phyloP scores from a whole-genome alignment of 2,329 filamentous ascomycete genomes.

The Aspergillus felis region DNA sequence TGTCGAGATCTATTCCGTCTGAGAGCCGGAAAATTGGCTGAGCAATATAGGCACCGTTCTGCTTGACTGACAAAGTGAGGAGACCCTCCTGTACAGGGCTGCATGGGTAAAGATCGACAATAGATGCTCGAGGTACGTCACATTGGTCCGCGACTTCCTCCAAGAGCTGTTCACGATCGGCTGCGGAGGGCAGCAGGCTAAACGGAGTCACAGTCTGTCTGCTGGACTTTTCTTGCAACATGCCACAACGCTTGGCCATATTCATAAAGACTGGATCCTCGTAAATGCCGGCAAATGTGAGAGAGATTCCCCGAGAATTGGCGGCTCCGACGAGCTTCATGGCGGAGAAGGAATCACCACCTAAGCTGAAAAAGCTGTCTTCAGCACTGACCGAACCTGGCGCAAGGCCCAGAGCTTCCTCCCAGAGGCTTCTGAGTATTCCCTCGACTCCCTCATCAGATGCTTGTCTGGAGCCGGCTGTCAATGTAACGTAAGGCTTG shows the following conservation, averaged over 20 bases:
- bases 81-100: slow-evolving; percentile 44
- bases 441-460: slow-evolving; percentile 27
- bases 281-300: slow-evolving; percentile 45
- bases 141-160: slow-evolving; percentile 31
- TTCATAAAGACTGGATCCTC: slow-evolving; percentile 40
- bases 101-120: slow-evolving; percentile 43
- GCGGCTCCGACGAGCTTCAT: slow-evolving; percentile 45
- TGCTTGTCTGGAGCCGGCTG: slow-evolving; percentile 13
- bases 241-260: slow-evolving; percentile 36
- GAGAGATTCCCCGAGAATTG: slow-evolving; percentile 35
- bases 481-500: slow-evolving; percentile 27
- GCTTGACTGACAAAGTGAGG: slow-evolving; percentile 47
- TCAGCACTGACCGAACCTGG: slow-evolving; percentile 38
- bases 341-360: slow-evolving; percentile 46
- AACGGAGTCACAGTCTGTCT: slow-evolving; percentile 21
- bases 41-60: slow-evolving; percentile 47
- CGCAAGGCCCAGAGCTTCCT: slow-evolving; percentile 35
- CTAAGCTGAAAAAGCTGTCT: slow-evolving; percentile 46
- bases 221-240: background rate
- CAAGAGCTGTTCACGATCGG: slow-evolving; percentile 18
- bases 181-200: slow-evolving; percentile 22
- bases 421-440: slow-evolving; percentile 36
- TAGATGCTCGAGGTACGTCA: slow-evolving; percentile 20
- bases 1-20: slow-evolving; percentile 34
- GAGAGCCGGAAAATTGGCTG: slow-evolving; percentile 43